A percentile compares a stretch with the other conserved stretches of the same genome.
Conservation (phyloP, 2,329 filamentous ascomycete species). For the Nigrospora sphaerica region DNA sequence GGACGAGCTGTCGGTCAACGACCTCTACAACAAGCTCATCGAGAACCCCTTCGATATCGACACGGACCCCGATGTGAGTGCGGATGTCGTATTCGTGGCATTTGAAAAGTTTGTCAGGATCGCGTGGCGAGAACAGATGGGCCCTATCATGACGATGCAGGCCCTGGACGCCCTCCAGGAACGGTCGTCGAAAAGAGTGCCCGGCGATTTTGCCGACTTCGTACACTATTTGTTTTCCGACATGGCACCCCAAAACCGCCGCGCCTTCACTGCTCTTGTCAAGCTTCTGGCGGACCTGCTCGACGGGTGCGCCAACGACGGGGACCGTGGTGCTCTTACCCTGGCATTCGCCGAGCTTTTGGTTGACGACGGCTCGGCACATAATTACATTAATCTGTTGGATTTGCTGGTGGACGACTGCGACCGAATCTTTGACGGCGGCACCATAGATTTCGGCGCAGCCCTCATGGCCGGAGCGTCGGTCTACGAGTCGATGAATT, state of each 20-base stretch:
- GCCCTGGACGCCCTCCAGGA: constrained; percentile 69
- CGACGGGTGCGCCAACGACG: constrained; percentile 84
- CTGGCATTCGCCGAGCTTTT: constrained; percentile 84
- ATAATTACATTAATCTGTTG: constrained; percentile 80
- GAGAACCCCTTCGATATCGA: constrained; percentile 78
- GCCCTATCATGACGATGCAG: constrained; percentile 68
- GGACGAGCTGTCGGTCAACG: constrained; percentile 77
- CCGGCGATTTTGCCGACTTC: constrained; percentile 66
- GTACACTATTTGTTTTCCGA: constrained; percentile 57
- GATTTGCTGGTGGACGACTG: constrained; percentile 87
- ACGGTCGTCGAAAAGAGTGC: constrained; percentile 56
- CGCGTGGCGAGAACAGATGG: constrained; percentile 85
- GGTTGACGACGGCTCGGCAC: constrained; percentile 67
- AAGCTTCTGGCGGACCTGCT: constrained; percentile 81
- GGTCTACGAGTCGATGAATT: constrained; percentile 52
- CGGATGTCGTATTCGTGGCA: constrained; percentile 81
- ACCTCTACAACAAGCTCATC: constrained; percentile 81
- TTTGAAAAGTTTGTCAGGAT: constrained; percentile 90
- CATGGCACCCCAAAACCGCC: constrained; percentile 62
- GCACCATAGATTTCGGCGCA: constrained; percentile 22
- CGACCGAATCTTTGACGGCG: constrained; percentile 76
- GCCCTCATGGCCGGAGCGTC: constrained; percentile 34
- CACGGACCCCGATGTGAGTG: constrained; percentile 63
- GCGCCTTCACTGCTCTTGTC: constrained; percentile 77
- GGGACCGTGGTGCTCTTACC: constrained; percentile 81